phyloP scores from a whole-genome alignment of 2,329 filamentous ascomycete species.

The Calycina herbarum region DNA sequence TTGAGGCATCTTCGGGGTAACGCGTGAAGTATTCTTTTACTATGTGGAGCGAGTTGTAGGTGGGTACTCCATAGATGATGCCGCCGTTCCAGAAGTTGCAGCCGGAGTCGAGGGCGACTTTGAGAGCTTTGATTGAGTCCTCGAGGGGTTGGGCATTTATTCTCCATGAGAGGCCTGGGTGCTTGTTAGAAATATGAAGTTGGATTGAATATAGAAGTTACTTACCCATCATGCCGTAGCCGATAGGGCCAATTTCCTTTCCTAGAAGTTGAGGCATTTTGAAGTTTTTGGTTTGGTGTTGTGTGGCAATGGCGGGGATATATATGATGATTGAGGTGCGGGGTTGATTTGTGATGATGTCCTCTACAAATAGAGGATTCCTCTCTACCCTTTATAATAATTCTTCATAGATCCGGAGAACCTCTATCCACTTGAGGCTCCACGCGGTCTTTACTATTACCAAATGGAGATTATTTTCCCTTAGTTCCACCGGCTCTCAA shows the following conservation, averaged over 20 bases:
- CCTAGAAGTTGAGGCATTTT: slow-evolving; percentile 16
- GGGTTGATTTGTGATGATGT: no score
- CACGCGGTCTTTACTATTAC: no score
- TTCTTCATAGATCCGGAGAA: no score
- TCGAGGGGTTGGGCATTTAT: slow-evolving; percentile 41
- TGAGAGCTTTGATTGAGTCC: slow-evolving; percentile 54
- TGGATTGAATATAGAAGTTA: neutral
- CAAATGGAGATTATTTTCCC: no score
- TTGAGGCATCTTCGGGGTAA: slow-evolving; percentile 61
- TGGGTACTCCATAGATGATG: slow-evolving; percentile 62
- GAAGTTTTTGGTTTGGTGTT: neutral
- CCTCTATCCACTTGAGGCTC: no score
- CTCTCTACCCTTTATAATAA: no score
- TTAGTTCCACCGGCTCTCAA: no score
- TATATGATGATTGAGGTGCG: neutral
- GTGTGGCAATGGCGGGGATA: neutral
- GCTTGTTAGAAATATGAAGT: neutral
- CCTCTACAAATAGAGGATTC: no score
- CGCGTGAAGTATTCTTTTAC: slow-evolving; percentile 60
- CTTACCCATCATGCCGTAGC: slow-evolving; percentile 21
- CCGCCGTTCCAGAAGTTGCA: slow-evolving; percentile 59
- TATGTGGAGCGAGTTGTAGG: slow-evolving; percentile 59
- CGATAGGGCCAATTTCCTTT: slow-evolving; percentile 21
- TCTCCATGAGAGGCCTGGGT: slow-evolving; percentile 33
- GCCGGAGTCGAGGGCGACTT: slow-evolving; percentile 48